phyloP scores from a whole-genome alignment of 75 land plant species.

The Selaginella moellendorffii region DNA sequence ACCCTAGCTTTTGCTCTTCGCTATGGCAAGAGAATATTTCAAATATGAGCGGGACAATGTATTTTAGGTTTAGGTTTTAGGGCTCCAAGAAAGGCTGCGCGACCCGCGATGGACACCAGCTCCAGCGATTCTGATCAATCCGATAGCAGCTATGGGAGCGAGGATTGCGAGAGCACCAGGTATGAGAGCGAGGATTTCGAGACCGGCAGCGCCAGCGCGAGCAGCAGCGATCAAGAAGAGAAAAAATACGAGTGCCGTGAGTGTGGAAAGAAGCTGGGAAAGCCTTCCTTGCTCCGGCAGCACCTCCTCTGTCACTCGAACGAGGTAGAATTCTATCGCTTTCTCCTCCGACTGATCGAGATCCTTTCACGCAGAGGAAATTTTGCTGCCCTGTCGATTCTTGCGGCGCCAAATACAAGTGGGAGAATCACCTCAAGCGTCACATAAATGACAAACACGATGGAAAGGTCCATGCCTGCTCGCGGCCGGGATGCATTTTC shows the following conservation, averaged over 20 bases:
- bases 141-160: too few species aligned
- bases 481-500: neutral
- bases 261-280: neutral
- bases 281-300: neutral
- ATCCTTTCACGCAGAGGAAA: neutral
- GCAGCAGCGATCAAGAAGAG: neutral
- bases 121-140: neutral
- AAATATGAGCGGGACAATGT: too few species aligned
- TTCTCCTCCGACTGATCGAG: too few species aligned
- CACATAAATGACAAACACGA: neutral
- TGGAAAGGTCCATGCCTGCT: neutral
- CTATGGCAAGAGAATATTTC: too few species aligned
- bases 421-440: neutral
- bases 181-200: neutral
- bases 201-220: neutral
- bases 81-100: too few species aligned
- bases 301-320: neutral
- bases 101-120: neutral
- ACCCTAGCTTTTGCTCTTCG: too few species aligned
- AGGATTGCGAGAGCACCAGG: too few species aligned
- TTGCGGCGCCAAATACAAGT: neutral
- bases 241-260: neutral
- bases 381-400: neutral
- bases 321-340: neutral
- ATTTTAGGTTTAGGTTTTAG: too few species aligned